Percentiles rank a stretch among this genome's conserved stretches.
phyloP scores from a whole-genome alignment of 345 rosid species.

The Euphorbia lathyris region DNA sequence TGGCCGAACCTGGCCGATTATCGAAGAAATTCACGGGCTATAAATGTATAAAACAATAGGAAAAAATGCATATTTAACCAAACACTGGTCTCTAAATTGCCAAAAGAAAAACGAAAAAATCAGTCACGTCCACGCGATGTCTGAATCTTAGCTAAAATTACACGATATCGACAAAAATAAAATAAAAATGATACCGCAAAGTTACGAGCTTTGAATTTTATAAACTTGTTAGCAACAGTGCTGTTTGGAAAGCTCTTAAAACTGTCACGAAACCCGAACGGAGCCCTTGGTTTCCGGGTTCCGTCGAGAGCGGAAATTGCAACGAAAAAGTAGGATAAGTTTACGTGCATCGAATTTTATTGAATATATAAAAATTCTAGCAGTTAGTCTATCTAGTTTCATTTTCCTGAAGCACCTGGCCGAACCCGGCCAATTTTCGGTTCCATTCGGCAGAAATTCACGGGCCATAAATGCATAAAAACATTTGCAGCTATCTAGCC shows the following conservation, averaged over 20 bases:
- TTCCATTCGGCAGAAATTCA: neutral
- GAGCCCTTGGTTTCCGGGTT: slow-evolving; percentile 49
- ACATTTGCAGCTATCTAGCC: neutral
- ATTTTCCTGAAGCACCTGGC: too few relatives aligned
- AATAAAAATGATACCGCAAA: slow-evolving; percentile 16
- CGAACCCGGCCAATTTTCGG: too few relatives aligned
- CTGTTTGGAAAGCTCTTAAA: slow-evolving; percentile 58
- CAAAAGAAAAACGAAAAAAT: neutral
- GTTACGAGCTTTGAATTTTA: slow-evolving; percentile 24
- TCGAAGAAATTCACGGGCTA: neutral
- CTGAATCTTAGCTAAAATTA: slow-evolving; percentile 8
- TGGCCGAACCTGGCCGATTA: too few relatives aligned
- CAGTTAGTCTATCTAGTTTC: too few relatives aligned
- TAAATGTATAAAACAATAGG: neutral
- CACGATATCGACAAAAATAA: slow-evolving; percentile 7
- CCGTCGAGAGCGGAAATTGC: neutral
- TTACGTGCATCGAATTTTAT: neutral
- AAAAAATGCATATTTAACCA: neutral
- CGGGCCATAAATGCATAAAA: neutral
- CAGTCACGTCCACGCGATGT: neutral
- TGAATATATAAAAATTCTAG: neutral
- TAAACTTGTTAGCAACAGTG: slow-evolving; percentile 38
- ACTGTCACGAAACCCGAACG: slow-evolving; percentile 31
- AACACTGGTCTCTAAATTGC: slow-evolving; percentile 4
- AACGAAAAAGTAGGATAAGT: neutral